These are phyloP conservation scores for Lathyrus aphaca DNA, from an alignment of 306 rosid genomes.

Conservation along the genomic window DNA sequence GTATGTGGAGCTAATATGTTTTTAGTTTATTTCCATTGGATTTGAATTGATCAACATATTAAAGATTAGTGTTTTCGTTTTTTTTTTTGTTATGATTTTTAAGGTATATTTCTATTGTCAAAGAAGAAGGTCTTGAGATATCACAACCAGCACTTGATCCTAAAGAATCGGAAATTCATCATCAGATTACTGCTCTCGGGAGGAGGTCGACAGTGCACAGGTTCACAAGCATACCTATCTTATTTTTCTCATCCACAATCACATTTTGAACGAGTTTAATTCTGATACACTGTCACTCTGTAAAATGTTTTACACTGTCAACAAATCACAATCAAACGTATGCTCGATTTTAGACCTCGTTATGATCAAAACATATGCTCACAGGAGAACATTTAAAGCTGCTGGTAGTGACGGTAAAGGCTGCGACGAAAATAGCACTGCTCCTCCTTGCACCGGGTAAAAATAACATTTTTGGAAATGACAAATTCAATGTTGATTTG, in stretches of 20 bases:
- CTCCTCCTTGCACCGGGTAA: constrained; percentile 99
- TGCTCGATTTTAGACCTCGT: too few species aligned
- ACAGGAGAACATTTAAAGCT: constrained; percentile 78
- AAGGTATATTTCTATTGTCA: constrained; percentile 80
- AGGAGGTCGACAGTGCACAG: constrained; percentile 79
- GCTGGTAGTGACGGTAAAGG: constrained; percentile 55
- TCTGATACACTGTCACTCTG: too few species aligned
- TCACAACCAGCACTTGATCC: constrained; percentile 95
- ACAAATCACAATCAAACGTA: too few species aligned
- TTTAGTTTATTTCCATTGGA: neutral
- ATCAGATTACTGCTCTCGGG: constrained; percentile 82
- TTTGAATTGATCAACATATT: neutral
- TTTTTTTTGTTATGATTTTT: constrained; percentile 5
- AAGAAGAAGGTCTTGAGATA: constrained; percentile 74
- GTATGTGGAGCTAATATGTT: constrained; percentile 46
- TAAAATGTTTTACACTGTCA: too few species aligned
- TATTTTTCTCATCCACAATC: neutral
- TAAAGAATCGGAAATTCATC: constrained; percentile 72
- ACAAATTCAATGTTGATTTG: constrained; percentile 7
- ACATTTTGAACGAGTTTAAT: neutral
- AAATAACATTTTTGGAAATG: neutral
- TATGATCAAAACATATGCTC: neutral
- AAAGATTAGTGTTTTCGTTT: constrained; percentile 9
- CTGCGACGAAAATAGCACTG: constrained; percentile 64
- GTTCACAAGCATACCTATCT: constrained; percentile 18